Evolutionary conservation across 768 basidiomycete genomes (phyloP), one percentile per base, ranked within the genome.

Genomic region (Tricholoma furcatifolium): DNA sequence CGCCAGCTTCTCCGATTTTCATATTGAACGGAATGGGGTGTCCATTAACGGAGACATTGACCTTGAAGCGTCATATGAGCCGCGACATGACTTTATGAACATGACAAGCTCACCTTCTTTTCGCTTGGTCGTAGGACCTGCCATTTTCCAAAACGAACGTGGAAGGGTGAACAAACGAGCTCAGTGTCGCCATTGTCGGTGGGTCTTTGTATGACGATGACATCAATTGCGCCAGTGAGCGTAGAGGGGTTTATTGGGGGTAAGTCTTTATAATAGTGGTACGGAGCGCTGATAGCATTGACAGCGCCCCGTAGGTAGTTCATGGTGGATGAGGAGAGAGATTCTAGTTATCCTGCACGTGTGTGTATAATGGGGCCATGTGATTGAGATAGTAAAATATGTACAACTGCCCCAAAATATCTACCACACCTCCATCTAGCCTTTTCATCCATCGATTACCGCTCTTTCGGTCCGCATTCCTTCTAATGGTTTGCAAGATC

Each of bases 1-100:
- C 97, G 4, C 97, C 97, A 1, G 97, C 93, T 53, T 98, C 97
- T 36, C 94, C 95, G 56, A 98, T 93, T 77, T 99, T 98, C 97
- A 99, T 99, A 68, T 80, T 81, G 69, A 91, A 98, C 0, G 96
- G 96, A 51, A 94, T 88, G 40, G 80, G 78, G 60, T 84, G 76
- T 36, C 89, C 91, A 70, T 97, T 95, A 62, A 98, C 85, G 46
- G 83, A 82, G 31, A 98, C 82, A 56, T 86, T 91, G 57, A 98
- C 96, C 92, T 94, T 58, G 14, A 41, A 34, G 21, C n/a, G 42
- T 14, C 12, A 27, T 43, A 18, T 39, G n/a, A 43, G 34, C 43
- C 14, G 14, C 24, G 21, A 51, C 38, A 18, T 43, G n/a, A 20
- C 11, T 18, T 21, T 43, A 39, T 9, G 43, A 44, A 17, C 5